Evolutionary conservation across 2,329 filamentous ascomycete genomes (phyloP).

Genomic region (Fusarium sterilihyphosum): DNA sequence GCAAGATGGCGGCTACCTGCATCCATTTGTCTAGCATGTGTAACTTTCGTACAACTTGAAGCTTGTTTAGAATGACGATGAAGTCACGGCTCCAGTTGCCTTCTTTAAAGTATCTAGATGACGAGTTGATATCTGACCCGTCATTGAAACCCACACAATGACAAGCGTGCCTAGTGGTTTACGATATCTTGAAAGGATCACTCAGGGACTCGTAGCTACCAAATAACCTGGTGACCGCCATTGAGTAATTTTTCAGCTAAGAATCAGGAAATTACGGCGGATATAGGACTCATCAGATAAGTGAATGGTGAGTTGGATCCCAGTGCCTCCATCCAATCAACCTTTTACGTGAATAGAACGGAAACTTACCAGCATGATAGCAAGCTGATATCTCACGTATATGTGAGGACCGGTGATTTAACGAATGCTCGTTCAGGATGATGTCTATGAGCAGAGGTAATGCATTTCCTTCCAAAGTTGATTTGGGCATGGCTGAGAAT

Average conservation of each 20-base stretch:
- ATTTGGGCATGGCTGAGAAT: background rate
- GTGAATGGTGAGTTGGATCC: background rate
- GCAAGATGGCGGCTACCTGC: conserved; percentile 4
- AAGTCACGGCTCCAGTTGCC: conserved; percentile 24
- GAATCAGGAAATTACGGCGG: background rate
- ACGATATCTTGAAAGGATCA: background rate
- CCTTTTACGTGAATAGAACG: background rate
- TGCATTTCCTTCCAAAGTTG: background rate
- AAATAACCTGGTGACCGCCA: background rate
- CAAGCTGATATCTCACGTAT: background rate
- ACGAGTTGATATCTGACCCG: background rate
- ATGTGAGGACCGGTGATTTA: background rate
- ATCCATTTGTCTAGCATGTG: background rate
- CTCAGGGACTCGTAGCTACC: background rate
- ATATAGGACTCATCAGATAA: background rate
- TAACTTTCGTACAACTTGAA: background rate
- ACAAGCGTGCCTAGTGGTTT: background rate
- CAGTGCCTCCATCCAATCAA: background rate
- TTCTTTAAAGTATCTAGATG: background rate
- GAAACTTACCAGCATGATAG: background rate
- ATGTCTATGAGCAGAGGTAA: background rate
- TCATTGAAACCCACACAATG: background rate
- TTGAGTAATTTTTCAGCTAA: background rate
- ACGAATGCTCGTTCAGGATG: background rate
- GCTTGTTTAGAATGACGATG: background rate